A percentile compares a stretch with the other conserved stretches of the same genome.
Conservation (phyloP, 208 protist species). For the Leishmania major region DNA sequence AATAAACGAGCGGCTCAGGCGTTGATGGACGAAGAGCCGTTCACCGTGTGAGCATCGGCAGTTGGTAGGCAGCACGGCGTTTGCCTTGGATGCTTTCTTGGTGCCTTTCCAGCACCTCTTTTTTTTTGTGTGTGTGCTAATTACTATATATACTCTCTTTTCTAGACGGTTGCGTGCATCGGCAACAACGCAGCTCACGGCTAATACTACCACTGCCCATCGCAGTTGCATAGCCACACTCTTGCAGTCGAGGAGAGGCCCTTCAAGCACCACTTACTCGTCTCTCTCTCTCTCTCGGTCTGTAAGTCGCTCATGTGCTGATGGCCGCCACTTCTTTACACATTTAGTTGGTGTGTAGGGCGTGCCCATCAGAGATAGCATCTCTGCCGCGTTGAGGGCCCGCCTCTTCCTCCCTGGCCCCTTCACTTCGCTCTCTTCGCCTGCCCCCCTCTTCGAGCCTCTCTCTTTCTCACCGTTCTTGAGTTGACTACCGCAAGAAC, state of each 20-base stretch:
- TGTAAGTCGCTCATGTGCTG: background rate
- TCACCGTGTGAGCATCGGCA: background rate
- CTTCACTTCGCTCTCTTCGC: background rate
- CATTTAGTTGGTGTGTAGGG: background rate
- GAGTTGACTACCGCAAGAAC: background rate
- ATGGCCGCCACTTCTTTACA: background rate
- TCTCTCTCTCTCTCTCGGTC: background rate
- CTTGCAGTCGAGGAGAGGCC: background rate
- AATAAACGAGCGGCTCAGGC: background rate
- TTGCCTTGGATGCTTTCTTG: background rate
- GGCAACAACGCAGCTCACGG: background rate
- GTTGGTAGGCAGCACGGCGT: background rate
- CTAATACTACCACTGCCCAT: background rate
- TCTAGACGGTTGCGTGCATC: background rate
- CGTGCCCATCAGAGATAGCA: background rate
- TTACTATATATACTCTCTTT: background rate
- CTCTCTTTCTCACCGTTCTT: background rate
- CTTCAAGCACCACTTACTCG: background rate
- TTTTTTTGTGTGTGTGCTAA: background rate
- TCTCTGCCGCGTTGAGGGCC: background rate
- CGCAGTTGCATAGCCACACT: background rate
- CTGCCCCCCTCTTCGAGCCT: background rate
- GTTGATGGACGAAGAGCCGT: background rate
- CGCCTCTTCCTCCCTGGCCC: background rate
- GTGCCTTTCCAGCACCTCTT: background rate